Percentiles rank a stretch among this genome's conserved stretches.
These are phyloP conservation scores for Elaeagnus macrophylla DNA, from an alignment of 306 rosid species.

Conservation along the genomic window DNA sequence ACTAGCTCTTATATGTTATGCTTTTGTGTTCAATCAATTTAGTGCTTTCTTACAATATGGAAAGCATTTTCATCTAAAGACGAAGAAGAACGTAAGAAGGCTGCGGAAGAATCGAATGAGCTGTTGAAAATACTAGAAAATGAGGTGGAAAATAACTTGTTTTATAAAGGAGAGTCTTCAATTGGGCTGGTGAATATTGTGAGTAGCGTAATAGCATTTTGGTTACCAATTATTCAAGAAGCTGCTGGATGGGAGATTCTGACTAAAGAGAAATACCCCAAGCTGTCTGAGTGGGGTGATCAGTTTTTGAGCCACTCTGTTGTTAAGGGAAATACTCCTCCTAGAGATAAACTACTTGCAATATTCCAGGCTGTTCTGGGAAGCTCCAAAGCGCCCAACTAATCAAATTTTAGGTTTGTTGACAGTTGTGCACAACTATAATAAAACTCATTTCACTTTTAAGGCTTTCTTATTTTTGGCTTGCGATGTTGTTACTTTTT, in stretches of 20 bases:
- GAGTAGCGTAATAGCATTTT: slow-evolving; percentile 20
- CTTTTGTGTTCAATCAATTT: not conserved
- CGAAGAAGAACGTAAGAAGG: slow-evolving; percentile 17
- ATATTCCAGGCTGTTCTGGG: slow-evolving; percentile 14
- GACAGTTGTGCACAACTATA: no score
- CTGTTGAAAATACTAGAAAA: slow-evolving; percentile 27
- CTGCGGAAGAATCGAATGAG: slow-evolving; percentile 12
- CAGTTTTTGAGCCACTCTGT: slow-evolving; percentile 19
- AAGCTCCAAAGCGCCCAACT: not conserved
- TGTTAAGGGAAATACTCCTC: slow-evolving; percentile 30
- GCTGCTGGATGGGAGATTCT: slow-evolving; percentile 17
- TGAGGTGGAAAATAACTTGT: slow-evolving; percentile 29
- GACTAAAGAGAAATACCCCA: slow-evolving; percentile 24
- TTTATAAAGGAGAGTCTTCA: slow-evolving; percentile 33
- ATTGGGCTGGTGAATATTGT: slow-evolving; percentile 34
- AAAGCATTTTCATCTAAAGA: not conserved
- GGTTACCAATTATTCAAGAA: slow-evolving; percentile 32
- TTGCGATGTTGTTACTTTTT: not conserved
- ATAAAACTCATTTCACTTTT: no score
- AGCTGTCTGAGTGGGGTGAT: slow-evolving; percentile 22
- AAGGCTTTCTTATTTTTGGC: not conserved
- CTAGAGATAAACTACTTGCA: slow-evolving; percentile 21
- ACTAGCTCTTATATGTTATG: not conserved
- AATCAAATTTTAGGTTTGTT: not conserved
- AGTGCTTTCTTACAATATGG: not conserved